A percentile compares a stretch with the other conserved stretches of the same genome.
These are phyloP conservation scores for Phaseolus lunatus DNA, from an alignment of 306 rosid genomes.

Conservation along the genomic window DNA sequence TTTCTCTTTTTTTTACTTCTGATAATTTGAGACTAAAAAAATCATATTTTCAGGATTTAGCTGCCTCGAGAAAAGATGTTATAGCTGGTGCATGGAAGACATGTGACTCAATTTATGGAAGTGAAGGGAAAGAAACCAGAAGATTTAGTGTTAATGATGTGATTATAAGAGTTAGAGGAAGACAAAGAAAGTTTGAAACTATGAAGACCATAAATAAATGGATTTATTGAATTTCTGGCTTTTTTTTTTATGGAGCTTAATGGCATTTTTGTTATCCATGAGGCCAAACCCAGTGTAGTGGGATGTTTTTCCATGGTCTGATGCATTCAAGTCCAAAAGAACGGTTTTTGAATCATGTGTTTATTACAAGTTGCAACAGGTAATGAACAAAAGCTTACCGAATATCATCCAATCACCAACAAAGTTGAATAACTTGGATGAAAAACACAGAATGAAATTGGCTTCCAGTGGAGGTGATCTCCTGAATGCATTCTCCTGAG, in stretches of 20 bases:
- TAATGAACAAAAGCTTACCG: slow-evolving; percentile 49
- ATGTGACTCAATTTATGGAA: neutral
- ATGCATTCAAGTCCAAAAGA: neutral
- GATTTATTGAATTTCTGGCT: neutral
- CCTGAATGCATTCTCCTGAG: slow-evolving; percentile 61
- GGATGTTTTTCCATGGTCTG: neutral
- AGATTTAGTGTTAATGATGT: neutral
- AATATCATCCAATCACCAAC: slow-evolving; percentile 55
- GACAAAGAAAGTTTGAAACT: neutral
- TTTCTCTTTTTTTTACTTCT: neutral
- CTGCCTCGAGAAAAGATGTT: slow-evolving; percentile 7
- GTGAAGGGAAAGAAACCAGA: neutral
- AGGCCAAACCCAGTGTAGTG: too few species aligned
- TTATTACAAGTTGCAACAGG: slow-evolving; percentile 1
- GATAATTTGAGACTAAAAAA: neutral
- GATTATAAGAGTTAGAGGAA: too few species aligned
- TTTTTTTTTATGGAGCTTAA: neutral
- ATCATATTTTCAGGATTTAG: neutral
- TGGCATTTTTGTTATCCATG: neutral
- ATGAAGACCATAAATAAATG: slow-evolving; percentile 3
- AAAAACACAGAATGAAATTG: slow-evolving; percentile 57
- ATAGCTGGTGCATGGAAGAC: neutral
- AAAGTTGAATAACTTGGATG: slow-evolving; percentile 63
- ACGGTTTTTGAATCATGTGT: neutral
- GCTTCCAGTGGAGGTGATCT: slow-evolving; percentile 47